Conservation (phyloP, 352 stramenopile genomes). For the Phytophthora tubulina region DNA sequence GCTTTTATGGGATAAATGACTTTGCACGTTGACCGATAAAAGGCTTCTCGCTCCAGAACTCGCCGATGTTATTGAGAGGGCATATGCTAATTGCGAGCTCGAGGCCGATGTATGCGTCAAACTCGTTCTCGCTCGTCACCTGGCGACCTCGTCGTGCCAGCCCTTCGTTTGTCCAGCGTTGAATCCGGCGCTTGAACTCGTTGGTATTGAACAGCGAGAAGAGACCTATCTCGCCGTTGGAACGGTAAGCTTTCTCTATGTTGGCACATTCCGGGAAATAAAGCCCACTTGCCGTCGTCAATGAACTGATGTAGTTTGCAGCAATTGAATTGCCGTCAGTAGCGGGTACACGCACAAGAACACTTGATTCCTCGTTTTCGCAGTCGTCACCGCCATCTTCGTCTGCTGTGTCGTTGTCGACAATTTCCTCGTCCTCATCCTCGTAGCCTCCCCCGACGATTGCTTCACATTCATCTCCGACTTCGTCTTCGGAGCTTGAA, state of each 20-base stretch:
- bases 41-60: neutral
- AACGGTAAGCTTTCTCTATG: neutral
- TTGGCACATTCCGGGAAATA: neutral
- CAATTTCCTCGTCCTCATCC: neutral
- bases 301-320: neutral
- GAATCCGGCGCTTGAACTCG: neutral
- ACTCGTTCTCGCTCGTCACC: neutral
- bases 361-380: no score
- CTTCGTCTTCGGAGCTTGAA: neutral
- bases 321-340: neutral
- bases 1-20: conserved; percentile 8
- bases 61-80: neutral
- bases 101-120: neutral
- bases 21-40: conserved; percentile 1
- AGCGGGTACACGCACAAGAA: no score
- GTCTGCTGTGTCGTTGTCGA: neutral
- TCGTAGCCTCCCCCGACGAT: neutral
- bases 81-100: neutral
- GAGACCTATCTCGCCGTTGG: neutral
- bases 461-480: neutral
- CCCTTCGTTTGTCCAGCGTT: neutral
- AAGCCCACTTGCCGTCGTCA: neutral
- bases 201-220: neutral
- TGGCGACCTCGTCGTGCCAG: neutral
- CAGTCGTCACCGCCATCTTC: neutral